Base-by-base conservation (phyloP, 2,329 filamentous ascomycete species). In the Lomentospora prolificans region DNA sequence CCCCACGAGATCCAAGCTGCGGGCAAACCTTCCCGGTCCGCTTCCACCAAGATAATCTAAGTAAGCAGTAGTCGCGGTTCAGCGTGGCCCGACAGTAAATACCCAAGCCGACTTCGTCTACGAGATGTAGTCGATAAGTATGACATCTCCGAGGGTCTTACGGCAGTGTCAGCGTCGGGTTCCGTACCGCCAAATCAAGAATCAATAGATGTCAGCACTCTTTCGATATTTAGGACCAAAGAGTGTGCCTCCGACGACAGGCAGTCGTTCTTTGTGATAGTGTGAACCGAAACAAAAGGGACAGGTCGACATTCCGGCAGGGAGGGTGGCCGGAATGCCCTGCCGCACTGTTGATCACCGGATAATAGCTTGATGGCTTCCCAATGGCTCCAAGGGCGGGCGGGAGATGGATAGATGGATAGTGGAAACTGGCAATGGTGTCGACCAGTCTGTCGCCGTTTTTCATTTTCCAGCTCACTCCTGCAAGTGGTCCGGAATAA, bases 401-500 rank as follows among this genome's bases (percentile, higher is more conserved):
- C 31, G 50, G 50, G 50, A 51, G 50, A n/a, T 31, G 27, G 8
- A 31, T n/a, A n/a, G n/a, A n/a, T n/a, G n/a, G n/a, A n/a, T n/a
- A n/a, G n/a, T n/a, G 48, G 48, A 28, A 25, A 51, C 30, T 33
- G 30, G n/a, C n/a, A n/a, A n/a, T n/a, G n/a, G n/a, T n/a, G n/a
- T n/a, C n/a, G 19, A 41, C 19, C 12, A 7, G 7, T 12, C 36
- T 41, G 36, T 52, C 28, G 22, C 33, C 31, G 33, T 25, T 39
- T 44, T 7, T 19, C 30, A 22, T 39, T 28, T 24, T 19, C 22
- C 19, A n/a, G 17, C 31, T 25, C 51, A 22, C 12, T 12, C 44
- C 22, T 48, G 12, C 31, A 53, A 53, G 27, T 36, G 27, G 50
- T 24, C 22, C 51, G 51, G 51, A 44, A 24, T 24, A 53, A 25